Evolutionary conservation across 495 filamentous ascomycete genomes (phyloP).

Genomic region (Cladorrhinum samala): DNA sequence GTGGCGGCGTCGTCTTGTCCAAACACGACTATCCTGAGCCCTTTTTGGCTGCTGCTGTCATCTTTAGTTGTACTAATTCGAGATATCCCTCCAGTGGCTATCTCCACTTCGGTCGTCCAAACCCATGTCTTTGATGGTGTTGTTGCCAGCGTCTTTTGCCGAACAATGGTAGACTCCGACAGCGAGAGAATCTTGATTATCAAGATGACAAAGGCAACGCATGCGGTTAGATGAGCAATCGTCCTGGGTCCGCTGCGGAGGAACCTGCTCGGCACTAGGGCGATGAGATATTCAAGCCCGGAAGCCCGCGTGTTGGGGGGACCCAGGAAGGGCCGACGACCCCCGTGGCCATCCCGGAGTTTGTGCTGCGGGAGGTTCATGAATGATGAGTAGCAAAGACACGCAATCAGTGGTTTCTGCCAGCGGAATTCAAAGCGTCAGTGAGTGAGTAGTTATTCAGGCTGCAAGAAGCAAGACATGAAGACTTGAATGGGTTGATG

Average conservation of each 20-base stretch:
- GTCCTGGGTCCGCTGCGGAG: constrained; percentile 22
- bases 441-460: background rate
- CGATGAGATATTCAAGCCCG: background rate
- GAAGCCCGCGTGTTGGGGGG: background rate
- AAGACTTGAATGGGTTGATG: background rate
- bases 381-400: too few relatives aligned
- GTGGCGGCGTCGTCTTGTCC: constrained; percentile 20
- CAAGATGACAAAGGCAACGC: constrained; percentile 15
- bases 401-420: too few relatives aligned
- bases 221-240: constrained; percentile 19
- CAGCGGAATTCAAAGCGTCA: too few relatives aligned
- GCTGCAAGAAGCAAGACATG: too few relatives aligned
- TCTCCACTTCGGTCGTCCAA: constrained; percentile 16
- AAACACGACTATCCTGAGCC: constrained; percentile 23
- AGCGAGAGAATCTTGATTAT: constrained; percentile 3
- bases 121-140: background rate
- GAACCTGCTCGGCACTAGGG: constrained; percentile 2
- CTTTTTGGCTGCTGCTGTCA: background rate
- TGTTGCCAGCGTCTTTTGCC: too few relatives aligned
- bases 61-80: background rate
- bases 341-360: background rate
- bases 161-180: background rate
- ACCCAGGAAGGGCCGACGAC: background rate
- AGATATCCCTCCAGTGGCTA: background rate
- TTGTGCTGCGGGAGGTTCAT: background rate